phyloP scores from a whole-genome alignment of 2,329 filamentous ascomycete genomes.

The Colletotrichum graminicola region DNA sequence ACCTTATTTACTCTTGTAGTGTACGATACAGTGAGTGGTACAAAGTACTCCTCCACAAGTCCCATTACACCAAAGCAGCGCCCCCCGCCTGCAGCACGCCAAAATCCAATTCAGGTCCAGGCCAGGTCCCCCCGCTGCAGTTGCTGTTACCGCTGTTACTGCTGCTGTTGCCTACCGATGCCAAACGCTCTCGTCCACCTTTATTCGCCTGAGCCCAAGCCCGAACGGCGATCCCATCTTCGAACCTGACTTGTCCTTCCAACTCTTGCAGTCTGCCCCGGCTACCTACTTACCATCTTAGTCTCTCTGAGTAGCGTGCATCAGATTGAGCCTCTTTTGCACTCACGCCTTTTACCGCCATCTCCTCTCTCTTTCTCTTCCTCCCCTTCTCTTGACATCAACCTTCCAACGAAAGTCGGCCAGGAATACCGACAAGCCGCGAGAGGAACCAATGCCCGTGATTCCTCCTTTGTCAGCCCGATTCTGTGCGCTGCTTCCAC shows the following conservation, averaged over 20 bases:
- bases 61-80: slow-evolving; percentile 4
- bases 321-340: slow-evolving; percentile 25
- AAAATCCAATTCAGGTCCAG: slow-evolving; percentile 1
- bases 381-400: background rate
- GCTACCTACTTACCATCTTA: slow-evolving; percentile 4
- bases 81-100: background rate
- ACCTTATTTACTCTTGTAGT: too few species aligned
- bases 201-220: slow-evolving; percentile 37
- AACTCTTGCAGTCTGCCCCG: slow-evolving; percentile 28
- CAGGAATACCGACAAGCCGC: slow-evolving; percentile 9
- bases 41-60: slow-evolving; percentile 6
- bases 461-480: slow-evolving; percentile 25
- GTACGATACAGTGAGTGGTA: too few species aligned
- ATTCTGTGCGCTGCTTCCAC: slow-evolving; percentile 26
- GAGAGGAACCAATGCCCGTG: slow-evolving; percentile 25
- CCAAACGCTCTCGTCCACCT: slow-evolving; percentile 30
- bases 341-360: slow-evolving; percentile 18
- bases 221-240: slow-evolving; percentile 38
- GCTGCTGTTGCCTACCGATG: slow-evolving; percentile 10
- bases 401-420: slow-evolving; percentile 7
- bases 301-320: slow-evolving; percentile 23
- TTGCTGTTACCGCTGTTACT: background rate
- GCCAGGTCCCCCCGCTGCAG: background rate
- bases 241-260: slow-evolving; percentile 37
- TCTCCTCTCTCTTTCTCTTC: background rate